These are phyloP conservation scores for Potentilla sterilis DNA, from an alignment of 306 rosid species.

Conservation along the genomic window DNA sequence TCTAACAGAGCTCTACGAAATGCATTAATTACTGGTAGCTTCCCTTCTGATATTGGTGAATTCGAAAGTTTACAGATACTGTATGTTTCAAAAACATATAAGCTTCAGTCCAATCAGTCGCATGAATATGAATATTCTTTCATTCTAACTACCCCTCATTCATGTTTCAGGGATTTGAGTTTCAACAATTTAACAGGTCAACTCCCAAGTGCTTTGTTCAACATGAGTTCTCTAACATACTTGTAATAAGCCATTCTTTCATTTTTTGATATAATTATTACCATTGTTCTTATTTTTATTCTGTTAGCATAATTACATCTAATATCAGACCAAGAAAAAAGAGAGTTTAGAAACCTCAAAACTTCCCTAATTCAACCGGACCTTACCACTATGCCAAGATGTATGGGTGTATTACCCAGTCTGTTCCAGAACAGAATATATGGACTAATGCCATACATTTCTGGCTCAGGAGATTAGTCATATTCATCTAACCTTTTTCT, in stretches of 20 bases:
- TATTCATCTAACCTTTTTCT: too few species aligned
- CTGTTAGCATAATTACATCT: too few species aligned
- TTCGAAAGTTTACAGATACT: constrained; percentile 1
- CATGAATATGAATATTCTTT: neutral
- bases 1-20: constrained; percentile 27
- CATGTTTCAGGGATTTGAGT: constrained; percentile 25
- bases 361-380: too few species aligned
- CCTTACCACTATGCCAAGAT: too few species aligned
- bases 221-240: constrained; percentile 1
- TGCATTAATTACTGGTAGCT: constrained; percentile 22
- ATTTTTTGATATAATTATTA: too few species aligned
- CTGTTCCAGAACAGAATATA: too few species aligned
- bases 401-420: too few species aligned
- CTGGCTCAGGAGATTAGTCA: too few species aligned
- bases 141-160: neutral
- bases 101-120: neutral
- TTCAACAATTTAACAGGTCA: constrained; percentile 30
- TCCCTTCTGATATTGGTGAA: constrained; percentile 29
- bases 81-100: constrained; percentile 12
- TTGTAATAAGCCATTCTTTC: neutral
- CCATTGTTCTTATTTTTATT: neutral
- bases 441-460: too few species aligned
- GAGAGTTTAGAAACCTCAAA: too few species aligned
- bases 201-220: constrained; percentile 29
- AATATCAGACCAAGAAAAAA: too few species aligned